Base-by-base conservation (phyloP, 345 rosid species). In the Boechera retrofracta region DNA sequence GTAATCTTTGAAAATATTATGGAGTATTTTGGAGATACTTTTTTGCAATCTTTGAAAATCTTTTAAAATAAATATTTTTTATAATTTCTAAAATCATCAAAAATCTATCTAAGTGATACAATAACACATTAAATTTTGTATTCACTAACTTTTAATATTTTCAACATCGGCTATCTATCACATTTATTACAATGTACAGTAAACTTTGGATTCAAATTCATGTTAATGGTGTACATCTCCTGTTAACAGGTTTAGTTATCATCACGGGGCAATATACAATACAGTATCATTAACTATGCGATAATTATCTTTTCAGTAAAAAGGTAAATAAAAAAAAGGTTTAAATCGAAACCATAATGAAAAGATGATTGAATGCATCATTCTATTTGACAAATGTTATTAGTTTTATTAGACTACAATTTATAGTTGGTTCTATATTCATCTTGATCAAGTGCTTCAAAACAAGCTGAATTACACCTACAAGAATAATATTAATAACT, bases 351-450 rank as follows among this genome's bases (percentile, higher is more conserved):
- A 36, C 0, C 12, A 57, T 58, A 62, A 3, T 9, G 4, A 13
- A 28, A 64, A 44, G 13, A 56, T 28, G 26, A 69, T 5, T 18
- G 4, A 16, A 6, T 10, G 10, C 41, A 41, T 29, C 9, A 29
- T 12, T 26, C 49, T 15, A 5, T 10, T 31, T 42, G 54, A 10
- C 29, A 32, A 55, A 69, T 55, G 5, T 53, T 15, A 3, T 13
- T 53, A 10, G 39, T 39, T 28, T 11, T 33, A 10, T 51, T 21
- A 7, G 31, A 48, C 47, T 33, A 31, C 4, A 68, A 15, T 31
- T 69, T 42, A 52, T 29, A 52, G 26, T 63, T 41, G 29, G 51
- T 35, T 71, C 7, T 61, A 28, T 10, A 72, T 26, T 28, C 31
- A 36, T 49, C 9, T 26, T 16, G 39, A 58, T 33, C 35, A 13